These are phyloP conservation scores for Trichoderma sp. DNA, from an alignment of 2,329 filamentous ascomycete species.

Conservation along the genomic window DNA sequence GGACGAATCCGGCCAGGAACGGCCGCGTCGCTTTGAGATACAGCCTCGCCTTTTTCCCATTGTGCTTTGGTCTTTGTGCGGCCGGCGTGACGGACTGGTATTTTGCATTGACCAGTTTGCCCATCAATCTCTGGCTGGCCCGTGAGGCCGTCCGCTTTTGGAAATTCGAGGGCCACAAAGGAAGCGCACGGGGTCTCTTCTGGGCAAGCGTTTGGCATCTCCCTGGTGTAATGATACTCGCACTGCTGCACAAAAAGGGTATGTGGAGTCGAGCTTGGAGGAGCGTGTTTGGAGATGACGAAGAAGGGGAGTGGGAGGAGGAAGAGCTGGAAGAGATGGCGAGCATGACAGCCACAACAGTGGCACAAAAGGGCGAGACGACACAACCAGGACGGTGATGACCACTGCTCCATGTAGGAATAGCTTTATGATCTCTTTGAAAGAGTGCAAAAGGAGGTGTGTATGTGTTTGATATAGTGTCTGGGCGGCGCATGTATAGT, in stretches of 20 bases:
- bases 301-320: conserved; percentile 56
- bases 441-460: neutral
- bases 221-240: conserved; percentile 84
- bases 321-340: conserved; percentile 51
- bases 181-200: conserved; percentile 81
- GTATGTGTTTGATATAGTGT: neutral
- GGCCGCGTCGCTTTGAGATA: conserved; percentile 86
- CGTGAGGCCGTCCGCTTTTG: conserved; percentile 81
- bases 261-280: conserved; percentile 83
- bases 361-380: conserved; percentile 27
- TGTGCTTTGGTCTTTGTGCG: conserved; percentile 79
- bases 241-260: conserved; percentile 90
- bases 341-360: conserved; percentile 36
- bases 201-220: conserved; percentile 99
- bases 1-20: conserved; percentile 84
- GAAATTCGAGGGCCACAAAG: conserved; percentile 73
- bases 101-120: conserved; percentile 77
- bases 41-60: conserved; percentile 78
- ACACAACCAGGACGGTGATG: conserved; percentile 24
- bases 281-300: conserved; percentile 60
- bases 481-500: conserved; percentile 12
- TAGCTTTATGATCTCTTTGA: neutral
- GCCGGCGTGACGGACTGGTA: conserved; percentile 81
- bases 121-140: conserved; percentile 84
- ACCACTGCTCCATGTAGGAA: neutral